A percentile compares a stretch with the other conserved stretches of the same genome.
phyloP scores from a whole-genome alignment of 2,329 filamentous ascomycete genomes.

The Cordyceps pruinosa region DNA sequence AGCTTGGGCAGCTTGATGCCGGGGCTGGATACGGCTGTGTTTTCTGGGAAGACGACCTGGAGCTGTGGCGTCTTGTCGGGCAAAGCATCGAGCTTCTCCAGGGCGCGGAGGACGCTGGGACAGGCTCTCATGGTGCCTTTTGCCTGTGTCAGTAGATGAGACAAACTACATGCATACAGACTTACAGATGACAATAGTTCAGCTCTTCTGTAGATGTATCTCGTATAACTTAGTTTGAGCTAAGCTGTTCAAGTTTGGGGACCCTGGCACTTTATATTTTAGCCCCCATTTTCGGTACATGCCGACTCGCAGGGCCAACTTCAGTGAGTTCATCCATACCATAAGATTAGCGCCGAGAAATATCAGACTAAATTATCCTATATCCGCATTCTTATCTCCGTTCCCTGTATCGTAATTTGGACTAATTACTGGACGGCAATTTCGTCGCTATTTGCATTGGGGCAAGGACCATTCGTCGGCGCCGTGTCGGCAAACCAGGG shows the following conservation, averaged over 20 bases:
- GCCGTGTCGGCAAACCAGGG: conserved; percentile 4
- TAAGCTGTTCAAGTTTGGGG: no score
- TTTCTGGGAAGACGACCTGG: neutral
- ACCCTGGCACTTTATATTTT: no score
- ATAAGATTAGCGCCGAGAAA: neutral
- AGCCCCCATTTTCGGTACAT: neutral
- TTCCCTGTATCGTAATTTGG: neutral
- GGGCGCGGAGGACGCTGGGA: neutral
- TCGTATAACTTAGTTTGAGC: no score
- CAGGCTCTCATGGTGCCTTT: neutral
- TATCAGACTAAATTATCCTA: neutral
- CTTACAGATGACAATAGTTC: no score
- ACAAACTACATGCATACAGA: neutral
- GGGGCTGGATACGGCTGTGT: neutral
- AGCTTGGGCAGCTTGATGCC: neutral
- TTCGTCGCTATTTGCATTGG: no score
- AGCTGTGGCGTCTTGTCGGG: neutral
- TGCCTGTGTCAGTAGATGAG: neutral
- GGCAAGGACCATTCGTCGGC: neutral
- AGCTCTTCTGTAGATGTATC: no score
- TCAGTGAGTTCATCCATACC: neutral
- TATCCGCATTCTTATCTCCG: neutral
- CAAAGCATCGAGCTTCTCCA: neutral
- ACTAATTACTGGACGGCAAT: neutral
- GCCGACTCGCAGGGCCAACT: neutral